Evolutionary conservation across 1,284 basidiomycete genomes (phyloP).

Genomic region (Gastroboletus turbinatus): DNA sequence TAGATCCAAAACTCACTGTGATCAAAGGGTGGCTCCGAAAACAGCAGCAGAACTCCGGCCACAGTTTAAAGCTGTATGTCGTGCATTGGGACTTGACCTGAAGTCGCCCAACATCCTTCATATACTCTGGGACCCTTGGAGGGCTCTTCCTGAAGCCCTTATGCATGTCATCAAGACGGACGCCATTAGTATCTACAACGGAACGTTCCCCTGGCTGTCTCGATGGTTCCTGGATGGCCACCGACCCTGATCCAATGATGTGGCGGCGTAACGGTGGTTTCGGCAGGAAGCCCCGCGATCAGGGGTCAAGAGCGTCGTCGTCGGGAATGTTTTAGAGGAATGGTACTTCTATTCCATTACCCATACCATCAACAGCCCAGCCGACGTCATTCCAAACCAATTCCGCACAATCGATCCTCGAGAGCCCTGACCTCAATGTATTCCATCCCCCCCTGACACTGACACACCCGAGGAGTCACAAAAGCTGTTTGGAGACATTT

Average conservation of each 20-base stretch:
- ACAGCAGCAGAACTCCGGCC: slow-evolving; percentile 53
- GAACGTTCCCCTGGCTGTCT: slow-evolving; percentile 68
- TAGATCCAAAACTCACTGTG: background rate
- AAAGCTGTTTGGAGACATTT: slow-evolving; percentile 49
- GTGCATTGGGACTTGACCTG: slow-evolving; percentile 53
- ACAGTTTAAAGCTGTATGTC: slow-evolving; percentile 64
- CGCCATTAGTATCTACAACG: slow-evolving; percentile 45
- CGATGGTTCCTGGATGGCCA: slow-evolving; percentile 54
- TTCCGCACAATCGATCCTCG: slow-evolving; percentile 47
- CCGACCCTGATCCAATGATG: slow-evolving; percentile 53
- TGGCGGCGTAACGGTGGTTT: slow-evolving; percentile 65
- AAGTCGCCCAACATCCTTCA: slow-evolving; percentile 44
- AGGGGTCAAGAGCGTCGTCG: slow-evolving; percentile 60
- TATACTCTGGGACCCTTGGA: slow-evolving; percentile 47
- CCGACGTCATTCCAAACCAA: slow-evolving; percentile 58
- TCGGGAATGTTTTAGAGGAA: slow-evolving; percentile 70
- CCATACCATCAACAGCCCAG: slow-evolving; percentile 48
- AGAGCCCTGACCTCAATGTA: slow-evolving; percentile 48
- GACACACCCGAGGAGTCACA: slow-evolving; percentile 3
- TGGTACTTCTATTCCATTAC: slow-evolving; percentile 75
- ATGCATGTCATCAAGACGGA: slow-evolving; percentile 59
- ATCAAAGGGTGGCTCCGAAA: slow-evolving; percentile 41
- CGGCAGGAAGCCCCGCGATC: slow-evolving; percentile 49
- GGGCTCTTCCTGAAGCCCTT: slow-evolving; percentile 46
- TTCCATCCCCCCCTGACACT: slow-evolving; percentile 36